These are phyloP conservation scores for Agaricus blazei DNA, from an alignment of 768 basidiomycete species.

Conservation along the genomic window DNA sequence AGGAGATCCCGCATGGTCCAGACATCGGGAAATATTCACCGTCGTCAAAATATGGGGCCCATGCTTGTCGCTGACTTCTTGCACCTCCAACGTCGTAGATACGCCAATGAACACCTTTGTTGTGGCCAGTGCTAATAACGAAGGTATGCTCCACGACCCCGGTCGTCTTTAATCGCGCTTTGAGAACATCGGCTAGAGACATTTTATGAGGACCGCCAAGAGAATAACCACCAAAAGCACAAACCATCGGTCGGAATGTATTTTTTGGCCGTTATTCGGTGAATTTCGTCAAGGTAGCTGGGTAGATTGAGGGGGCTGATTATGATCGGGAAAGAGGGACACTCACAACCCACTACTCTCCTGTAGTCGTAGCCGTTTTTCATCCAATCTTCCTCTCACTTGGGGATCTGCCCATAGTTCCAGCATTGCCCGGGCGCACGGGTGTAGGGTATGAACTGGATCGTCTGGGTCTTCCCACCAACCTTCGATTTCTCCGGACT, in stretches of 20 bases:
- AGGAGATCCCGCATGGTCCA: not conserved
- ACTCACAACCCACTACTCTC: conserved; percentile 85
- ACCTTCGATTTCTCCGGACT: conserved; percentile 67
- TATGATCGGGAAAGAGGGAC: conserved; percentile 5
- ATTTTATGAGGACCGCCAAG: conserved; percentile 1
- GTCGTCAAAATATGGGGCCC: conserved; percentile 87
- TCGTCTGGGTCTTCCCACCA: conserved; percentile 88
- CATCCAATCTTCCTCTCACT: conserved; percentile 58
- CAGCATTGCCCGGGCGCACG: conserved; percentile 59
- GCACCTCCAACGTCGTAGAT: conserved; percentile 86
- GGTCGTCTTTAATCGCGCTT: conserved; percentile 76
- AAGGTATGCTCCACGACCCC: conserved; percentile 81
- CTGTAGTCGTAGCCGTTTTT: conserved; percentile 65
- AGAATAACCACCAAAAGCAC: conserved; percentile 16
- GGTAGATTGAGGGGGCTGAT: conserved; percentile 6
- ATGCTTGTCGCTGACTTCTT: conserved; percentile 76
- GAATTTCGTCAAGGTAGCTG: conserved; percentile 79
- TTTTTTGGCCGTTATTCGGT: conserved; percentile 72
- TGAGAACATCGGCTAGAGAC: conserved; percentile 64
- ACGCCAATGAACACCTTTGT: conserved; percentile 65
- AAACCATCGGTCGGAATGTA: conserved; percentile 76
- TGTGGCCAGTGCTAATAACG: conserved; percentile 51
- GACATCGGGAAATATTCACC: conserved; percentile 37
- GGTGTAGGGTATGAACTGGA: conserved; percentile 68
- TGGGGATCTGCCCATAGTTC: conserved; percentile 74